These are phyloP conservation scores for Mollisia scopiformis DNA, from an alignment of 2,329 filamentous ascomycete species.

Conservation along the genomic window DNA sequence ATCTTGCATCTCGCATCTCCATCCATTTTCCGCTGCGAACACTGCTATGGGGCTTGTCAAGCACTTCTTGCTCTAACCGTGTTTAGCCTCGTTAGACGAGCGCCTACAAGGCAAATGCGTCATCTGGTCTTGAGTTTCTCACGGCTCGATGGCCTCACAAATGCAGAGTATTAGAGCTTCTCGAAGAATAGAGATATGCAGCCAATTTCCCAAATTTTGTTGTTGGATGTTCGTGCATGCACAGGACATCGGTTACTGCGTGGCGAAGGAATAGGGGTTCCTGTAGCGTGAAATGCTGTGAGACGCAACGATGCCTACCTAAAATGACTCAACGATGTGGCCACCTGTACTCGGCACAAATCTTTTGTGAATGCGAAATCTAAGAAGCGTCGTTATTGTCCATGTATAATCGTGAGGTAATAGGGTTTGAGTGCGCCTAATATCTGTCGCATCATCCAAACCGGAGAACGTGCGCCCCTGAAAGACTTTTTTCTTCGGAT, in stretches of 20 bases:
- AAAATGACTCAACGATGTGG: background rate
- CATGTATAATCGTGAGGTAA: background rate
- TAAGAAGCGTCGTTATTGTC: too few species aligned
- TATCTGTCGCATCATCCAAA: constrained; percentile 9
- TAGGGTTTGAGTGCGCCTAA: background rate
- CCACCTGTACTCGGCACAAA: background rate
- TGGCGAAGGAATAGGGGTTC: constrained; percentile 1
- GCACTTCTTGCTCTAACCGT: constrained; percentile 22
- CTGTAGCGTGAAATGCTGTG: background rate
- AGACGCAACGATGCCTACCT: too few species aligned
- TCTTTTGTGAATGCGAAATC: background rate
- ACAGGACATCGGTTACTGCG: background rate
- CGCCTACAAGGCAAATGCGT: background rate
- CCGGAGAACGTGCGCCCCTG: background rate
- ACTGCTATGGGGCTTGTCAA: constrained; percentile 29
- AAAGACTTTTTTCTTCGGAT: background rate
- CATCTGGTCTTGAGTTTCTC: background rate
- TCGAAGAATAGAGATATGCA: constrained; percentile 30
- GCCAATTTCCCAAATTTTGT: constrained; percentile 14
- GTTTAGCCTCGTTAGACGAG: constrained; percentile 1
- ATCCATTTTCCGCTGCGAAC: background rate
- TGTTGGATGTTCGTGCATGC: constrained; percentile 3
- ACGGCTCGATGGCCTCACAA: background rate
- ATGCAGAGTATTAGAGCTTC: constrained; percentile 24
- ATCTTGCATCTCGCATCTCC: background rate